Conservation (phyloP, 2,329 filamentous ascomycete species). For the Colletotrichum sp. region DNA sequence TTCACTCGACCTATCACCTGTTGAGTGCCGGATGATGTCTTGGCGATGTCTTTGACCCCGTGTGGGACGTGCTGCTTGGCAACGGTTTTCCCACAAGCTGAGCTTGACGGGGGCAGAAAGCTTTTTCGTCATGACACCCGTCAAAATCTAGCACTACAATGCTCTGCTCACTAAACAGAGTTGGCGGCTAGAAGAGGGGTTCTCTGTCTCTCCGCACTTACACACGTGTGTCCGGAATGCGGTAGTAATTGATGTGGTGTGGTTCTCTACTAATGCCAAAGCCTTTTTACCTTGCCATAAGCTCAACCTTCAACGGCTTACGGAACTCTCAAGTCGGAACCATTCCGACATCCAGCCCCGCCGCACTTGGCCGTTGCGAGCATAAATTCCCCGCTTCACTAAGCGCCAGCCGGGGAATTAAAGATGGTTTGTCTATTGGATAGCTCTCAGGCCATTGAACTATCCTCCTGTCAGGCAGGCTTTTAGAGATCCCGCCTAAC, state of each 20-base stretch:
- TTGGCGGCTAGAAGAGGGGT: background rate
- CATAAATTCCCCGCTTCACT: background rate
- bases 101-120: background rate
- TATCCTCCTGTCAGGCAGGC: background rate
- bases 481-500: background rate
- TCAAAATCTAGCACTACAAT: background rate
- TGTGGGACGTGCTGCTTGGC: background rate
- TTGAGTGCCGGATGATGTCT: background rate
- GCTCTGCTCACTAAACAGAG: background rate
- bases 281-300: background rate
- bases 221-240: background rate
- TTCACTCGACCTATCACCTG: background rate
- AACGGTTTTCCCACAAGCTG: background rate
- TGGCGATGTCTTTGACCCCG: background rate
- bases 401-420: background rate
- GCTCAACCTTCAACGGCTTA: background rate
- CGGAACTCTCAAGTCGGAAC: background rate
- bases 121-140: background rate
- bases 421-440: background rate
- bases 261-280: background rate
- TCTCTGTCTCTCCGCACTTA: background rate
- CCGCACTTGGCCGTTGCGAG: background rate
- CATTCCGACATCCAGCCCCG: background rate
- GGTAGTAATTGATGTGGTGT: background rate
- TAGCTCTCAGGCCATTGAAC: background rate